Conservation (phyloP, 352 stramenopile species). For the Phytophthora brassicae region DNA sequence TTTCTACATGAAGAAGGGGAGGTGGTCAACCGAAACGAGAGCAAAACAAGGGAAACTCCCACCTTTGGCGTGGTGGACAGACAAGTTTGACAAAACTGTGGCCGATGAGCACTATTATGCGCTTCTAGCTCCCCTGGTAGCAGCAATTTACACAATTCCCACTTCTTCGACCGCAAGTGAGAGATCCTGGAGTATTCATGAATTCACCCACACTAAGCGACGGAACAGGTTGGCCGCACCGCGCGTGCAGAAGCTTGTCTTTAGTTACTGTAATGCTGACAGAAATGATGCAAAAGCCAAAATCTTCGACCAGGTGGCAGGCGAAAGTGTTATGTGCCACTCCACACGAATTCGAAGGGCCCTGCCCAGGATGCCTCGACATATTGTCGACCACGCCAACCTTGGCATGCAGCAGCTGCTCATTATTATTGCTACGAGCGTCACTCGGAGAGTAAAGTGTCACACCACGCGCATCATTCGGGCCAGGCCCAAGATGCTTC, state of each 20-base stretch:
- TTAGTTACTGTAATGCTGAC: constrained; percentile 11
- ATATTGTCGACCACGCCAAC: too few relatives aligned
- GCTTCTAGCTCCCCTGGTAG: constrained; percentile 1
- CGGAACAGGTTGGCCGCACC: neutral
- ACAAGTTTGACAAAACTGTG: neutral
- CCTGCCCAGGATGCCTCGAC: too few relatives aligned
- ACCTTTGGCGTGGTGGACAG: neutral
- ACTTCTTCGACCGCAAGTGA: constrained; percentile 7
- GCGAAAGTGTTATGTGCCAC: too few relatives aligned
- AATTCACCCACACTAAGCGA: constrained; percentile 11
- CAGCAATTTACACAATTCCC: neutral
- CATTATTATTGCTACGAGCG: too few relatives aligned
- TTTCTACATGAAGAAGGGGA: constrained; percentile 4
- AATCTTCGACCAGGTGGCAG: neutral
- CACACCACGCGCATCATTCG: too few relatives aligned
- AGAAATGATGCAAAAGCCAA: constrained; percentile 4
- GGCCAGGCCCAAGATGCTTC: too few relatives aligned
- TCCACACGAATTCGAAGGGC: too few relatives aligned
- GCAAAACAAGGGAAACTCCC: neutral
- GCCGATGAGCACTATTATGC: neutral
- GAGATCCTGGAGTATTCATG: constrained; percentile 11
- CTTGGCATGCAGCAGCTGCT: too few relatives aligned
- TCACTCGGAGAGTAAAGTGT: too few relatives aligned
- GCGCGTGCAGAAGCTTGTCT: constrained; percentile 3
- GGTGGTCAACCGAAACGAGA: constrained; percentile 2